phyloP scores from a whole-genome alignment of 331 rosid genomes.

The Malus hybrid region DNA sequence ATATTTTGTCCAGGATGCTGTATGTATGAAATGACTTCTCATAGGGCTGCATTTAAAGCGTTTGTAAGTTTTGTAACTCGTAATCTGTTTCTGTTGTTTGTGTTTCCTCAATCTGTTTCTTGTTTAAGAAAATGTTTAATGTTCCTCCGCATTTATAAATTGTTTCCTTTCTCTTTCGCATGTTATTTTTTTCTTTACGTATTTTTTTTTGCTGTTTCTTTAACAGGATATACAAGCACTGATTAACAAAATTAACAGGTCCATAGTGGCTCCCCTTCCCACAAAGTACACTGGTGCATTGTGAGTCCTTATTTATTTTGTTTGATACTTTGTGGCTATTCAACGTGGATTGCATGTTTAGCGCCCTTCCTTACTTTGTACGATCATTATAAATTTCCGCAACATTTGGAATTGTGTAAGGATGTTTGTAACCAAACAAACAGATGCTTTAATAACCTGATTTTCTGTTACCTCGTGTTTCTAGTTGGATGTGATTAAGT shows the following conservation, averaged over 20 bases:
- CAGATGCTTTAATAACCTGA: not conserved
- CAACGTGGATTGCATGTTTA: not conserved
- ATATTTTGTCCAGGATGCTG: constrained; percentile 79
- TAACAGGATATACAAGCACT: constrained; percentile 94
- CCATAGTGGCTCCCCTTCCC: constrained; percentile 94
- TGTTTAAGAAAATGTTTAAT: not conserved
- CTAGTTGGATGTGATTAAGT: not conserved
- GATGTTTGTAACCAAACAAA: not conserved
- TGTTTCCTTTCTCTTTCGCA: not conserved
- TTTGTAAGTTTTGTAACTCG: constrained; percentile 49
- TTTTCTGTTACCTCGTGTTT: not conserved
- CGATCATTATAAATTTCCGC: not conserved
- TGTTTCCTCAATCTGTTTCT: not conserved
- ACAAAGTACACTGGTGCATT: constrained; percentile 85
- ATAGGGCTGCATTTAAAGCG: constrained; percentile 90
- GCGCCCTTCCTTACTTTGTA: not conserved
- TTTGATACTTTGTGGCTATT: not conserved
- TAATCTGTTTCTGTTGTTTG: not conserved
- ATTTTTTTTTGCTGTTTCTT: constrained; percentile 19
- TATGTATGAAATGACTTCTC: constrained; percentile 86
- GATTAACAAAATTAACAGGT: constrained; percentile 86
- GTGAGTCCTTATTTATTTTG: constrained; percentile 41
- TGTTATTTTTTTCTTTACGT: not conserved
- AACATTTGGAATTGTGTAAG: not conserved
- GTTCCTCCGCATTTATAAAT: not conserved